Percentiles rank a stretch among this genome's conserved stretches.
Evolutionary conservation across 306 rosid species (phyloP).

Genomic region (Vachellia collinsii): DNA sequence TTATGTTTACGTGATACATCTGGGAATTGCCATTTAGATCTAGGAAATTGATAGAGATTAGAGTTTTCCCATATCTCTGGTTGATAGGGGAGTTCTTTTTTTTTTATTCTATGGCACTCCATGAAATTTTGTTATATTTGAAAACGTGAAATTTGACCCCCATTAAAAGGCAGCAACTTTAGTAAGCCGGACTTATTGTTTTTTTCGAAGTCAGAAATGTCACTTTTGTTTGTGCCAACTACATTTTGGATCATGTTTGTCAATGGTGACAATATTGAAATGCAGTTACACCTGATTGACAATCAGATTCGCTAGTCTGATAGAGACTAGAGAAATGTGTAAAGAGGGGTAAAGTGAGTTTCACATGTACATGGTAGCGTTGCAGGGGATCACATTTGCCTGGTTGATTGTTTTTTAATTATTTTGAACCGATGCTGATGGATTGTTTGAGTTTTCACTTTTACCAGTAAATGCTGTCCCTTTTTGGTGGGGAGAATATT

Average conservation of each 20-base stretch:
- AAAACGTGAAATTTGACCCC: not conserved
- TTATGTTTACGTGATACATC: not conserved
- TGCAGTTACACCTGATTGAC: conserved; percentile 2
- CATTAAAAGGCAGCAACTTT: not conserved
- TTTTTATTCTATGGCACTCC: not conserved
- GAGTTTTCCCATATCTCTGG: not conserved
- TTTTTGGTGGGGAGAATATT: conserved; percentile 5
- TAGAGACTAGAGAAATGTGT: not conserved
- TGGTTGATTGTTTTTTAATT: not conserved
- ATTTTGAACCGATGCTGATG: not conserved
- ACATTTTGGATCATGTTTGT: conserved; percentile 11
- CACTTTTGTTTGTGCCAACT: not conserved
- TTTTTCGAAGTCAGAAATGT: not conserved
- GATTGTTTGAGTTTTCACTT: not conserved
- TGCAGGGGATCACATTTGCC: not conserved
- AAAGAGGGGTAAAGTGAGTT: not conserved
- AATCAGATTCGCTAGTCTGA: not conserved
- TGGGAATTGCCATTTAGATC: conserved; percentile 17
- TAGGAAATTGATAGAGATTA: not conserved
- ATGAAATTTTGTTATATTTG: not conserved
- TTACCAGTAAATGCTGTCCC: not conserved
- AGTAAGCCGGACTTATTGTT: not conserved
- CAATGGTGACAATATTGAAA: not conserved
- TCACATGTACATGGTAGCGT: not conserved
- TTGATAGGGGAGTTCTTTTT: not conserved